Evolutionary conservation across 2,329 filamentous ascomycete genomes (phyloP).

Genomic region (Penicillium crustosum): DNA sequence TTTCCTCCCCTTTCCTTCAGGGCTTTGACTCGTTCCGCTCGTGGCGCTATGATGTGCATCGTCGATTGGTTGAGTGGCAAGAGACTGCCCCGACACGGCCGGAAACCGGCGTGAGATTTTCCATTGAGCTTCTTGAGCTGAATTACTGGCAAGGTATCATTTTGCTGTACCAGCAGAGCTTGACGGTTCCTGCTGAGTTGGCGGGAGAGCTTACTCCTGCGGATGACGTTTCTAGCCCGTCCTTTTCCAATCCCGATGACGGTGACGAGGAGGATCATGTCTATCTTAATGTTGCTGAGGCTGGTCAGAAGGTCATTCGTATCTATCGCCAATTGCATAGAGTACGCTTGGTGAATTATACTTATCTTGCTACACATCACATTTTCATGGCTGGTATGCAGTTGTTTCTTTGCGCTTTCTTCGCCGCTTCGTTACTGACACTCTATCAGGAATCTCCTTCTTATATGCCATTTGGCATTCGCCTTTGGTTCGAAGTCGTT

Average conservation of each 20-base stretch:
- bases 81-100: slow-evolving; percentile 72
- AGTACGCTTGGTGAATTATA: slow-evolving; percentile 89
- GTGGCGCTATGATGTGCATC: slow-evolving; percentile 86
- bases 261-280: slow-evolving; percentile 81
- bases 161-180: slow-evolving; percentile 88
- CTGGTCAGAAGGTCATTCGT: slow-evolving; percentile 86
- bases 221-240: slow-evolving; percentile 59
- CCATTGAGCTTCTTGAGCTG: slow-evolving; percentile 83
- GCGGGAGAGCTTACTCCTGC: slow-evolving; percentile 70
- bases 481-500: slow-evolving; percentile 75
- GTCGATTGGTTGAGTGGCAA: slow-evolving; percentile 82
- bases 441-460: slow-evolving; percentile 70
- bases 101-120: slow-evolving; percentile 85
- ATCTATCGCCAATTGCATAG: slow-evolving; percentile 88
- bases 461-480: slow-evolving; percentile 98
- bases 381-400: slow-evolving; percentile 86
- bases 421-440: slow-evolving; percentile 9
- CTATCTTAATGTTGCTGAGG: slow-evolving; percentile 91
- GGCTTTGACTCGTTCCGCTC: slow-evolving; percentile 81
- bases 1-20: slow-evolving; percentile 81
- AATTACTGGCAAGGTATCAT: slow-evolving; percentile 99
- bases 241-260: slow-evolving; percentile 46
- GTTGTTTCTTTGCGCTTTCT: slow-evolving; percentile 1
- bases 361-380: slow-evolving; percentile 91
- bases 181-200: slow-evolving; percentile 80